Conservation (phyloP, 345 rosid species). For the Eucalyptus sp. region DNA sequence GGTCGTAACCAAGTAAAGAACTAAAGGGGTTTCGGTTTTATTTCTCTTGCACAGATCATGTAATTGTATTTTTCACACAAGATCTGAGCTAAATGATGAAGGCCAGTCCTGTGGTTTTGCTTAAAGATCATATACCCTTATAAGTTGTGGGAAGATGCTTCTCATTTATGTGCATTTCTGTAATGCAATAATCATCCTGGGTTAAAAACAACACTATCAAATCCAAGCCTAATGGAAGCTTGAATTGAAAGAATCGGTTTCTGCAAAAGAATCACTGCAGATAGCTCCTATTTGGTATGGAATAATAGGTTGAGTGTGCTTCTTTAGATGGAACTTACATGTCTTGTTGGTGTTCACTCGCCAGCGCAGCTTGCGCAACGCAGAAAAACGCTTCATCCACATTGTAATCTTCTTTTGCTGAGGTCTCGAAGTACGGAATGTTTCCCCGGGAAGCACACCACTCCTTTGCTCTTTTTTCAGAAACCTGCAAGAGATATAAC, state of each 20-base stretch:
- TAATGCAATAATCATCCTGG: background rate
- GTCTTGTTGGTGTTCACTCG: conserved; percentile 40
- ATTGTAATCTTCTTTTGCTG: conserved; percentile 65
- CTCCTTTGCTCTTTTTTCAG: conserved; percentile 55
- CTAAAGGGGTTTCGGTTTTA: background rate
- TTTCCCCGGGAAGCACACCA: conserved; percentile 68
- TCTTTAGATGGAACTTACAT: conserved; percentile 12
- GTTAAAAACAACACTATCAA: background rate
- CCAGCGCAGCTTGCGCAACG: conserved; percentile 46
- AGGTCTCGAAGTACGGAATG: conserved; percentile 70
- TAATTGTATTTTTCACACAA: background rate
- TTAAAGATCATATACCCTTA: background rate
- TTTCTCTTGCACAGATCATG: background rate
- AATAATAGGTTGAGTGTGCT: background rate
- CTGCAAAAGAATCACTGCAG: background rate
- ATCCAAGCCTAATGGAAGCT: background rate
- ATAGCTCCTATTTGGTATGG: background rate
- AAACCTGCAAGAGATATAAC: conserved; percentile 22
- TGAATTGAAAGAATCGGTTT: background rate
- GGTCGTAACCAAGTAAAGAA: background rate
- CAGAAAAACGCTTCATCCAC: conserved; percentile 69
- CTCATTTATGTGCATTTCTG: background rate
- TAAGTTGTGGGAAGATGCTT: background rate
- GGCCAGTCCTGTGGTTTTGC: background rate
- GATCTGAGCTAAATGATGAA: background rate